Conservation (phyloP, 305 asterid species). For the Fraxinus ornus region DNA sequence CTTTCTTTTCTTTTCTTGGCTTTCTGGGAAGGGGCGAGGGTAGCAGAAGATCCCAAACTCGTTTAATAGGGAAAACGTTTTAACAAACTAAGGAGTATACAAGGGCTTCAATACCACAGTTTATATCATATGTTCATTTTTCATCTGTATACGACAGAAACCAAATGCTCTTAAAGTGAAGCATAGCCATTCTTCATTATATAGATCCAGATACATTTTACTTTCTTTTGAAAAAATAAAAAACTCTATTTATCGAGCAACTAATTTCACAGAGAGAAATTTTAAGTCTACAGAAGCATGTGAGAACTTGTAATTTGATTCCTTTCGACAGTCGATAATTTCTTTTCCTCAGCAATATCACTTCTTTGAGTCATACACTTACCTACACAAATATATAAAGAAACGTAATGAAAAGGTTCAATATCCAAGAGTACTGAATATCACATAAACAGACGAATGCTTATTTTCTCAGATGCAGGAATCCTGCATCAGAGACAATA, state of each 20-base stretch:
- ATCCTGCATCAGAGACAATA: neutral
- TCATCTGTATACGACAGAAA: neutral
- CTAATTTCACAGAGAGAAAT: neutral
- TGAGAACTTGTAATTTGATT: neutral
- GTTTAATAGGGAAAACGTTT: neutral
- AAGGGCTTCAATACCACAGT: neutral
- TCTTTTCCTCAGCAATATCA: neutral
- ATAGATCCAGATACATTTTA: neutral
- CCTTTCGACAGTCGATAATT: neutral
- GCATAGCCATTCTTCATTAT: neutral
- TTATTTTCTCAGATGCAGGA: neutral
- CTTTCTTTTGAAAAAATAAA: neutral
- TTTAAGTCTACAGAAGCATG: neutral
- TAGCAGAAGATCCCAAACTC: neutral
- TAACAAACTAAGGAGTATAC: neutral
- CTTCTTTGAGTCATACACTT: neutral
- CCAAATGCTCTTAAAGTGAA: neutral
- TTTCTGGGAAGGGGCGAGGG: neutral
- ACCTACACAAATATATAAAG: neutral
- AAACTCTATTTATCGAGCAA: neutral
- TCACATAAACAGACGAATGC: neutral
- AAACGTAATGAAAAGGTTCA: neutral
- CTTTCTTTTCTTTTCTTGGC: neutral
- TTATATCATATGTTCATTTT: neutral
- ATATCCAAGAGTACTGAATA: neutral